A percentile compares a stretch with the other conserved stretches of the same genome.
phyloP scores from a whole-genome alignment of 2,329 filamentous ascomycete genomes.

The Aspergillus sp. region DNA sequence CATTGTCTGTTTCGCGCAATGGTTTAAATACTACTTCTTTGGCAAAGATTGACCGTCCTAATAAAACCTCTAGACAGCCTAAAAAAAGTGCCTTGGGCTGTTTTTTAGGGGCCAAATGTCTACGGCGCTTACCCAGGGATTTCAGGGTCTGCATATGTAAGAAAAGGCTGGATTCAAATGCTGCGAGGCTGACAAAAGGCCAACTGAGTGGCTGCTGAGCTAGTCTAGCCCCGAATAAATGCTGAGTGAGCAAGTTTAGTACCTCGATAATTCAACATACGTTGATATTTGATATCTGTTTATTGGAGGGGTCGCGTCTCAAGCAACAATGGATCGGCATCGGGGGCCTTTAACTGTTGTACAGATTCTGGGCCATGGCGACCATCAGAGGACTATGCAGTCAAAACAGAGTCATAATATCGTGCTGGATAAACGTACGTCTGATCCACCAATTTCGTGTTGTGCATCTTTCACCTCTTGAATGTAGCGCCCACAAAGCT shows the following conservation, averaged over 20 bases:
- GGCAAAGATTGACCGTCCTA: background rate
- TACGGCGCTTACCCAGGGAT: background rate
- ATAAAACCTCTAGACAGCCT: background rate
- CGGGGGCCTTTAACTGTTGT: no score
- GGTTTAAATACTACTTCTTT: background rate
- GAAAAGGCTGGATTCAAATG: background rate
- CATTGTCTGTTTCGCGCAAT: background rate
- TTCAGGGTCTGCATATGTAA: background rate
- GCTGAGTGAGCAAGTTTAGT: background rate
- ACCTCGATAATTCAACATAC: background rate
- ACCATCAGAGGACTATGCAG: conserved; percentile 6
- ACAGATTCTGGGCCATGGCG: background rate
- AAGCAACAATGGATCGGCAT: no score
- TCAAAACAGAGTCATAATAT: conserved; percentile 3
- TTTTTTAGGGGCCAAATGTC: background rate
- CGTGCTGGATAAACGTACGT: conserved; percentile 14
- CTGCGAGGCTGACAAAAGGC: background rate
- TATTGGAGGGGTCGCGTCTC: background rate
- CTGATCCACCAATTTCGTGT: conserved; percentile 22
- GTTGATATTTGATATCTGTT: background rate
- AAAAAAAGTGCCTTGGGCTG: background rate
- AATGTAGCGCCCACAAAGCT: conserved; percentile 17
- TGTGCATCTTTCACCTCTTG: conserved; percentile 16
- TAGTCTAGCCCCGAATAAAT: background rate
- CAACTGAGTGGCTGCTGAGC: background rate